Conservation (phyloP, 306 rosid species). For the Styphnolobium japonicum region DNA sequence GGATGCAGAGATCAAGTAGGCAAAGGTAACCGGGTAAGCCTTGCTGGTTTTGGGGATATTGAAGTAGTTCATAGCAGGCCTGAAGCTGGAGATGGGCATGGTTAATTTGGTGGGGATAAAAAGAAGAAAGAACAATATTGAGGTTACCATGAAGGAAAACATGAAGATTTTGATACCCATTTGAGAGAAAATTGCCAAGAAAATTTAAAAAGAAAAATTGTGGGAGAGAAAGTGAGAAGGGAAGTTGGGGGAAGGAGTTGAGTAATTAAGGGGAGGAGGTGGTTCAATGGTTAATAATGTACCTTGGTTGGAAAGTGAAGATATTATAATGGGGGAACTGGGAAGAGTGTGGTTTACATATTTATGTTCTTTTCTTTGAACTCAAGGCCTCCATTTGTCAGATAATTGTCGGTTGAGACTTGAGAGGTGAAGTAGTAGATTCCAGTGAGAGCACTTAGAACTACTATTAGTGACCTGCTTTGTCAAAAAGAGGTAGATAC, state of each 20-base stretch:
- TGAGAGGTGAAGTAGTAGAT: slow-evolving; percentile 15
- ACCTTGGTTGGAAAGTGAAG: background rate
- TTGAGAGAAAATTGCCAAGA: slow-evolving; percentile 22
- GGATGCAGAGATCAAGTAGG: slow-evolving; percentile 84
- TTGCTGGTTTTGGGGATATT: slow-evolving; percentile 29
- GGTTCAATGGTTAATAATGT: slow-evolving; percentile 18
- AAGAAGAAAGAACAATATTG: slow-evolving; percentile 46
- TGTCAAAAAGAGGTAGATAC: slow-evolving; percentile 5
- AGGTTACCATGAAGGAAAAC: slow-evolving; percentile 45
- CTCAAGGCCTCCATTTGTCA: slow-evolving; percentile 39
- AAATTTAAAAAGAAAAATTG: background rate
- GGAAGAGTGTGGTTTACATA: slow-evolving; percentile 24
- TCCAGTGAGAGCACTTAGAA: background rate
- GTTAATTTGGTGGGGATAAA: slow-evolving; percentile 64
- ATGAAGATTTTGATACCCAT: slow-evolving; percentile 69
- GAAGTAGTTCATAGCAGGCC: slow-evolving; percentile 35
- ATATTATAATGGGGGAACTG: background rate
- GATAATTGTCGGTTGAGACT: slow-evolving; percentile 34
- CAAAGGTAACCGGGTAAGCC: slow-evolving; percentile 59
- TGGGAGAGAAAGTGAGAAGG: background rate
- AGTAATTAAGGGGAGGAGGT: slow-evolving; percentile 1
- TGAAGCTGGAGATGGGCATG: slow-evolving; percentile 43
- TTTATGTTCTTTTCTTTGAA: slow-evolving; percentile 42
- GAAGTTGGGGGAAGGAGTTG: background rate
- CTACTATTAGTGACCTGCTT: background rate